A percentile compares a stretch with the other conserved stretches of the same genome.
Evolutionary conservation across 2,329 filamentous ascomycete genomes (phyloP).

Genomic region (Chrysosphaeria jannelii): DNA sequence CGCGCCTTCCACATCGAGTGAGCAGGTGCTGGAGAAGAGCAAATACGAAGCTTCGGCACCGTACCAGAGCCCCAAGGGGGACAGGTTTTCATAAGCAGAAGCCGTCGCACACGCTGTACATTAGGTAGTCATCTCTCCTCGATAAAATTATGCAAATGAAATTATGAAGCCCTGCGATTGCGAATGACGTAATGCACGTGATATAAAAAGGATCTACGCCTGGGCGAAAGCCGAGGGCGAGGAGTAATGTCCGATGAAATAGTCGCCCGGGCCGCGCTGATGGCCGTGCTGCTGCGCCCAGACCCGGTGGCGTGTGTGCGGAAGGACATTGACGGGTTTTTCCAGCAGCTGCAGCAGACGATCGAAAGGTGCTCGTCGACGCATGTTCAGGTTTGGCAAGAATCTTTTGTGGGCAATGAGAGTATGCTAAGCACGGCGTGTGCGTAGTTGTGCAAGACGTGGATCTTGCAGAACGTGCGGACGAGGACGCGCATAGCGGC

Average conservation of each 20-base stretch:
- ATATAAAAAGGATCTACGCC: too few species aligned
- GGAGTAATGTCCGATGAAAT: background rate
- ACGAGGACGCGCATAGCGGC: constrained; percentile 31
- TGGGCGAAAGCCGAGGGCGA: too few species aligned
- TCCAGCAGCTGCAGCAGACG: constrained; percentile 30
- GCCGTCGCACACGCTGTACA: too few species aligned
- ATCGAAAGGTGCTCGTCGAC: constrained; percentile 41
- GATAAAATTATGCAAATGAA: too few species aligned
- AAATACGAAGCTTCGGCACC: constrained; percentile 65
- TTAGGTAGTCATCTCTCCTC: too few species aligned
- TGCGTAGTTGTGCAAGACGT: constrained; percentile 35
- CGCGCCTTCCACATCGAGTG: constrained; percentile 37
- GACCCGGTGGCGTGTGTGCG: constrained; percentile 41
- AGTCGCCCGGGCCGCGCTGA: constrained; percentile 47
- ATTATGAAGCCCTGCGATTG: too few species aligned
- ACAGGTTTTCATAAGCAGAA: constrained; percentile 50
- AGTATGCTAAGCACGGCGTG: background rate
- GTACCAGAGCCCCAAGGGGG: constrained; percentile 53
- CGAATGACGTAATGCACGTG: too few species aligned
- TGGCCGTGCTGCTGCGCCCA: constrained; percentile 39
- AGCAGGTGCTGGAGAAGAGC: constrained; percentile 44
- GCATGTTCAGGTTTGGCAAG: constrained; percentile 66
- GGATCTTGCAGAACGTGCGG: constrained; percentile 48
- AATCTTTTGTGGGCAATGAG: too few species aligned
- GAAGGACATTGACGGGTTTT: constrained; percentile 38